These are phyloP conservation scores for Mycena galopus DNA, from an alignment of 768 basidiomycete genomes.

Conservation along the genomic window DNA sequence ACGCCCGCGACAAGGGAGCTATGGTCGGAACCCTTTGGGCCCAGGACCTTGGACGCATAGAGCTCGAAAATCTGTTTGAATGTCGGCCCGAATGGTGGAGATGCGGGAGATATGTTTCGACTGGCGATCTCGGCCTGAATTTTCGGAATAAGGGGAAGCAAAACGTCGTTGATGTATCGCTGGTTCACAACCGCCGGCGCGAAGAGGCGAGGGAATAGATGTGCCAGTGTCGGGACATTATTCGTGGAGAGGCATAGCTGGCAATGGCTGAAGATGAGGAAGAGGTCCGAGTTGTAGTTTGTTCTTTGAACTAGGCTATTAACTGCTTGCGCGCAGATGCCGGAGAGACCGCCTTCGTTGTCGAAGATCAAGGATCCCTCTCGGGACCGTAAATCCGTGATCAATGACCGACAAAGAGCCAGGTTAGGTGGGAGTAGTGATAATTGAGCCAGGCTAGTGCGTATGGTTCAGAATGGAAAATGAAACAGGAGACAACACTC, in stretches of 20 bases:
- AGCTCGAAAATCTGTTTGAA: constrained; percentile 21
- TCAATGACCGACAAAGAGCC: constrained; percentile 4
- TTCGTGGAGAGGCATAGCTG: constrained; percentile 16
- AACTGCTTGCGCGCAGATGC: background rate
- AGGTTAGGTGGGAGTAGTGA: background rate
- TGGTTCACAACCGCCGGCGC: constrained; percentile 1
- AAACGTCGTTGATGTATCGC: constrained; percentile 9
- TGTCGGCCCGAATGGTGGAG: background rate
- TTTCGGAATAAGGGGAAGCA: constrained; percentile 4
- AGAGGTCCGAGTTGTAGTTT: background rate
- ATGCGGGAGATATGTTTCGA: background rate
- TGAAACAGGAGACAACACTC: background rate
- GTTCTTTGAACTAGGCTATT: constrained; percentile 10
- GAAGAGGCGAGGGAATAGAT: constrained; percentile 11
- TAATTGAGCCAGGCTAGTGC: background rate
- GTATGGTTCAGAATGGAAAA: background rate
- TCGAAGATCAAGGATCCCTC: background rate
- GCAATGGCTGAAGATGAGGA: background rate
- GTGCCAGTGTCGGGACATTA: background rate
- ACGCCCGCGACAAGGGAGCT: constrained; percentile 7
- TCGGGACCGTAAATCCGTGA: constrained; percentile 4
- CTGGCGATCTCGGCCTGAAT: background rate
- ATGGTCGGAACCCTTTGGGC: background rate
- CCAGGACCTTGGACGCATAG: constrained; percentile 11
- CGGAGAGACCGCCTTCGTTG: background rate